phyloP scores from a whole-genome alignment of 495 filamentous ascomycete species.

The Penicillium bovifimosum region DNA sequence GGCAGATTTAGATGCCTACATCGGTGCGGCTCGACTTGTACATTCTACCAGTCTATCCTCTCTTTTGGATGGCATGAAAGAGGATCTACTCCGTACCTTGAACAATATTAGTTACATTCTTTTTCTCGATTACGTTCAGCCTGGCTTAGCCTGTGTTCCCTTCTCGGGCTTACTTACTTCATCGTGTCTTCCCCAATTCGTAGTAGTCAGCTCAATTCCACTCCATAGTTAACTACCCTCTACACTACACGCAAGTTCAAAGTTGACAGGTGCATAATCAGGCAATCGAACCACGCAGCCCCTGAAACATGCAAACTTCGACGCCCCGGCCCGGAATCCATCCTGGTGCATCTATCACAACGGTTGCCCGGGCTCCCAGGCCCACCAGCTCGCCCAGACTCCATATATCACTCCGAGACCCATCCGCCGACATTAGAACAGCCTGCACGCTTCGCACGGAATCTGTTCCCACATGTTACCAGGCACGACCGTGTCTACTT shows the following conservation, averaged over 20 bases:
- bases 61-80: not conserved
- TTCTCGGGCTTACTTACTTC: not conserved
- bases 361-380: slow-evolving; percentile 7
- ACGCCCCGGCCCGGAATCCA: not conserved
- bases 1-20: not conserved
- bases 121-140: not conserved
- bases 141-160: not conserved
- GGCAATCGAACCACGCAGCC: not conserved
- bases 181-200: not conserved
- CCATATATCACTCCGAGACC: slow-evolving; percentile 6
- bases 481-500: not conserved
- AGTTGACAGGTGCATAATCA: slow-evolving; percentile 1
- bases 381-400: slow-evolving; percentile 1
- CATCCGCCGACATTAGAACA: slow-evolving; percentile 2
- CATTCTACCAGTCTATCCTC: not conserved
- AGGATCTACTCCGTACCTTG: too few relatives aligned
- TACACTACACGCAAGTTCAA: not conserved
- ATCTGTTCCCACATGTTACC: slow-evolving; percentile 4
- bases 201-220: not conserved
- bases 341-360: slow-evolving; percentile 3
- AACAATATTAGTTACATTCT: not conserved
- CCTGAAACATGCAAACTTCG: not conserved
- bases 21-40: not conserved
- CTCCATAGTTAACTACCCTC: not conserved
- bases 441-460: slow-evolving; percentile 1